phyloP scores from a whole-genome alignment of 2,329 filamentous ascomycete species.

The Fusarium sp. region DNA sequence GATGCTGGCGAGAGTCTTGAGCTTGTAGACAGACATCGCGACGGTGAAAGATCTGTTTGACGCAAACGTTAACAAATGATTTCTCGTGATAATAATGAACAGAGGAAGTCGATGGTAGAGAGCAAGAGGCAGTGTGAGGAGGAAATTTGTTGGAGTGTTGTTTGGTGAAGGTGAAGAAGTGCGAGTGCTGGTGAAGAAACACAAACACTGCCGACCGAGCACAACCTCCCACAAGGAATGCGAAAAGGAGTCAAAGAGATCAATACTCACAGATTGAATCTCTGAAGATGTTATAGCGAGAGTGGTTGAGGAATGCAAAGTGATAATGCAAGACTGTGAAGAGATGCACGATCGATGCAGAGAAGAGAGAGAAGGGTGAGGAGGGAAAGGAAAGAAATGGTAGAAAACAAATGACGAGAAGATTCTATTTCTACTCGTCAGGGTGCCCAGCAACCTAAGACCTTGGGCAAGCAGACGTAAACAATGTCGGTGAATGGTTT shows the following conservation, averaged over 20 bases:
- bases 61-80: neutral
- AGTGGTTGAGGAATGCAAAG: conserved; percentile 1
- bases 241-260: too few species aligned
- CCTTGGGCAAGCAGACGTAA: conserved; percentile 13
- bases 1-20: conserved; percentile 40
- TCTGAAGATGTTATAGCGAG: conserved; percentile 16
- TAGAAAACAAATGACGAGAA: conserved; percentile 4
- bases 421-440: conserved; percentile 21
- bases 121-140: neutral
- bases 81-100: neutral
- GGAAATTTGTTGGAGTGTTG: neutral
- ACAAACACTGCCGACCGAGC: neutral
- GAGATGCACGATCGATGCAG: conserved; percentile 21
- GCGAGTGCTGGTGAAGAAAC: neutral
- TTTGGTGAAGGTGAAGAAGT: neutral
- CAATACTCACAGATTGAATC: conserved; percentile 25
- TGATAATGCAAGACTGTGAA: conserved; percentile 16
- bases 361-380: conserved; percentile 6
- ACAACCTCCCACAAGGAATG: neutral
- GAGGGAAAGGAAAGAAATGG: conserved; percentile 11
- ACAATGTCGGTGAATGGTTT: conserved; percentile 21
- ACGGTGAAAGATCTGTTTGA: conserved; percentile 25
- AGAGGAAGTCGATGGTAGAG: neutral
- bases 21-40: conserved; percentile 47
- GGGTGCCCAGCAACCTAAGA: neutral